These are phyloP conservation scores for Malbranchea cinnamomea DNA, from an alignment of 2,329 filamentous ascomycete species.

Conservation along the genomic window DNA sequence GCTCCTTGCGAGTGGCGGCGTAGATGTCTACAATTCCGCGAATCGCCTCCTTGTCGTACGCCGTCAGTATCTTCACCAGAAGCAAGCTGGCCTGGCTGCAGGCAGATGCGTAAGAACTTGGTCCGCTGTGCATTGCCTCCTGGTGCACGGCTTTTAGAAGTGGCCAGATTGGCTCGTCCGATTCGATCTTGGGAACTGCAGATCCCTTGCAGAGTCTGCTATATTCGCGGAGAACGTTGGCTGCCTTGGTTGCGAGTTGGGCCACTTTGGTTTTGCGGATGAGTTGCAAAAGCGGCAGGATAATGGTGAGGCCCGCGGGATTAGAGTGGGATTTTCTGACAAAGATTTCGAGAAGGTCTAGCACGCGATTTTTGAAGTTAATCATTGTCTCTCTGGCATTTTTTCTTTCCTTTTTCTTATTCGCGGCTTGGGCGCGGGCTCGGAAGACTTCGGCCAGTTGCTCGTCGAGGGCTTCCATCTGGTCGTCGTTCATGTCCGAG, in stretches of 20 bases:
- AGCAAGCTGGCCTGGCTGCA: conserved; percentile 46
- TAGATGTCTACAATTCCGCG: conserved; percentile 49
- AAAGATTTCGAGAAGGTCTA: conserved; percentile 77
- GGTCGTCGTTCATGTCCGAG: conserved; percentile 83
- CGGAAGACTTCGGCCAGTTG: conserved; percentile 77
- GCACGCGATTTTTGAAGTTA: conserved; percentile 86
- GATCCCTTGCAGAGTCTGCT: conserved; percentile 45
- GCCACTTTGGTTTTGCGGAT: conserved; percentile 64
- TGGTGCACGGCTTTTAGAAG: conserved; percentile 54
- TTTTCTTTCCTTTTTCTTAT: conserved; percentile 70
- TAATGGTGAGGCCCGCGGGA: conserved; percentile 49
- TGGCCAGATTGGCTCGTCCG: conserved; percentile 34
- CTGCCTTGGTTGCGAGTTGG: conserved; percentile 58
- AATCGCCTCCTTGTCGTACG: conserved; percentile 35
- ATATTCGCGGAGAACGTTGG: conserved; percentile 56
- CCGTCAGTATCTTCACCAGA: conserved; percentile 29
- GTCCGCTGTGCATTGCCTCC: conserved; percentile 39
- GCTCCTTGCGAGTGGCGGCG: conserved; percentile 43
- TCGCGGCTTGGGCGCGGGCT: conserved; percentile 51
- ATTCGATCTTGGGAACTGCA: conserved; percentile 26
- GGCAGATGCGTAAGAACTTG: conserved; percentile 57
- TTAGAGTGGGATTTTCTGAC: conserved; percentile 62
- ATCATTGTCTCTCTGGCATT: conserved; percentile 78
- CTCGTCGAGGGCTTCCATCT: conserved; percentile 81
- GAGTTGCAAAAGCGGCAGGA: conserved; percentile 63